Base-by-base conservation (phyloP, 2,329 filamentous ascomycete genomes). In the Xylariaceae sp. region DNA sequence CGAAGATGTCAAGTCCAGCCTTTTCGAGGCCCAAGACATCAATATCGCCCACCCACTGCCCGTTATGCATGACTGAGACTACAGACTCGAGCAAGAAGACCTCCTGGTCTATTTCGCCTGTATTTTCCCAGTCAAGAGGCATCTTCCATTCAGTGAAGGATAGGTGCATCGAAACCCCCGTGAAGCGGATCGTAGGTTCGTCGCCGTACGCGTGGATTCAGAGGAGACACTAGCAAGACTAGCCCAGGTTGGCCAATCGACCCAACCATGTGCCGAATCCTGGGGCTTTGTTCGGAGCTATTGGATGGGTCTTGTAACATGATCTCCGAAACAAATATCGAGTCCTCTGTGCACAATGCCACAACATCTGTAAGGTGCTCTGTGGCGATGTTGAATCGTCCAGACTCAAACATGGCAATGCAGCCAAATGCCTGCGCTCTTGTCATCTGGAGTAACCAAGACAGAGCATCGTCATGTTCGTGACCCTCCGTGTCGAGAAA, bases 101-200 rank as follows among this genome's bases (percentile, higher is more conserved):
- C n/a, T 54, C 48, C 5, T 42, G 33, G 22, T 58, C 56, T 16
- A 52, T 52, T 28, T 46, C 39, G 7, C 56, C 48, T 1, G 39
- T 50, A 9, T 17, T 40, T 10, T 36, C 47, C 43, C 40, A 50
- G 19, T 56, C 48, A 1, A 54, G 13, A 1, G 50, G 53, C 41
- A 58, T 52, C 39, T 50, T 50, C 41, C 45, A 54, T 4, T 50
- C 45, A 18, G 56, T 58, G 34, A 58, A 58, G 4, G 54, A 54
- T 11, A 56, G n/a, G 14, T 56, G 51, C 2, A 59, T 31, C 2
- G 54, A 55, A 14, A 42, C 33, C 12, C 39, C 16, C 18, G 40
- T 12, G 14, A 56, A 54, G 7, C 44, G 46, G 43, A 22, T 50
- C 22, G 16, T 55, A 52, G 9, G 38, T 18, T 6, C 17, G 42